Conservation (phyloP, 768 basidiomycete species). For the Lentinula boryana region DNA sequence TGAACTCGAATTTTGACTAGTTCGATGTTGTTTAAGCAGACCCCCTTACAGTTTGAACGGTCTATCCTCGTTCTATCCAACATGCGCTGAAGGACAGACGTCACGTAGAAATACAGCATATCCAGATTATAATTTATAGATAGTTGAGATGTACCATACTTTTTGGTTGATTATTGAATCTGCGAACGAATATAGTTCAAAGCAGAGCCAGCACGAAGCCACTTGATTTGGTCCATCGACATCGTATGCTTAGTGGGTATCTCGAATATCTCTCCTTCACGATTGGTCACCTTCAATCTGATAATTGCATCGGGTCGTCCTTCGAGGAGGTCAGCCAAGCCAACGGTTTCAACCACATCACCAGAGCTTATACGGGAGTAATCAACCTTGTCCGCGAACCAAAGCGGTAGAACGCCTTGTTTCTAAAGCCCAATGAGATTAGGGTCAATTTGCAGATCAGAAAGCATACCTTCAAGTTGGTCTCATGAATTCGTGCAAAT, state of each 20-base stretch:
- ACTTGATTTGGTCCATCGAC: slow-evolving; percentile 84
- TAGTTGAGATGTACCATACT: not conserved
- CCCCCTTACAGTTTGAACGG: too few species aligned
- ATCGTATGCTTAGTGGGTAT: slow-evolving; percentile 83
- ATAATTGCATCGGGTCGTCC: slow-evolving; percentile 40
- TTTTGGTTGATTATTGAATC: slow-evolving; percentile 20
- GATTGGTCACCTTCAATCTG: slow-evolving; percentile 61
- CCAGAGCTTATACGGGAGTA: slow-evolving; percentile 80
- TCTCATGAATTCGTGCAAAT: slow-evolving; percentile 98
- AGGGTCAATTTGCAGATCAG: not conserved
- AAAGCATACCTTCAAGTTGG: slow-evolving; percentile 75
- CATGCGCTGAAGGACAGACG: too few species aligned
- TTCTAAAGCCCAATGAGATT: slow-evolving; percentile 47
- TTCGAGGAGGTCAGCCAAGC: slow-evolving; percentile 64
- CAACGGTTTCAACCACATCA: slow-evolving; percentile 77
- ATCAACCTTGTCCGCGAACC: slow-evolving; percentile 83
- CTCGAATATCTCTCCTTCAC: slow-evolving; percentile 55
- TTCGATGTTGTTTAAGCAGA: too few species aligned
- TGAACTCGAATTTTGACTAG: too few species aligned
- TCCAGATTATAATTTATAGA: not conserved
- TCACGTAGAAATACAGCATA: too few species aligned
- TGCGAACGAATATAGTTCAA: slow-evolving; percentile 81
- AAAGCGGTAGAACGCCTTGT: slow-evolving; percentile 96
- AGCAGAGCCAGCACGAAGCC: slow-evolving; percentile 86
- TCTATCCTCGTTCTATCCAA: too few species aligned